Base-by-base conservation (phyloP, 163 green algal genomes). In the Chlorella variabilis region DNA sequence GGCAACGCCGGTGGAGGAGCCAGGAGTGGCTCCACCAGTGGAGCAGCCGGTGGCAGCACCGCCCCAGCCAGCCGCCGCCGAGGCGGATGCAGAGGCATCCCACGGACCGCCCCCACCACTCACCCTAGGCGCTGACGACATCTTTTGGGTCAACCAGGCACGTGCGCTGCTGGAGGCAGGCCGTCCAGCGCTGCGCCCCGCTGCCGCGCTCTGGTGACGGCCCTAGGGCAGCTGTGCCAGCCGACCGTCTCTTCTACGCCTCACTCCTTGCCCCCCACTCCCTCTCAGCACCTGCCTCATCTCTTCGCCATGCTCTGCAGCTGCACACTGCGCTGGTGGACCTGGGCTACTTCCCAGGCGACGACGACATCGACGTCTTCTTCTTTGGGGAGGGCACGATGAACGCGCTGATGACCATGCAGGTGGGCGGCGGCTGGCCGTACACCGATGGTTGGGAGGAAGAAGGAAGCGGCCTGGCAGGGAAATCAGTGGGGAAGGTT, bases 281-380 rank as follows among this genome's bases (percentile, higher is more conserved):
- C 3, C 33, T 42, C 31, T 29, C n/a, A n/a, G n/a, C n/a, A n/a
- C n/a, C n/a, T 49, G 33, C 61, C 13, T 45, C 61, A 45, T n/a
- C 18, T 31, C 63, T 34, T 33, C 36, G 45, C 67, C 67, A 5
- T 7, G 23, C 70, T n/a, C 15, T 67, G 71, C 73, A 80, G 69
- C 87, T 98, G 81, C 94, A 96, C 68, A 73, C 68, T 5, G 87
- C 39, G 0, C 83, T 97, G 41, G 54, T 89, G 42, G 68, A 73
- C 23, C 38, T 62, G 23, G 93, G 93, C 23, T 96, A 90, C 76
- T 93, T 91, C 79, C 89, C 89, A 0, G 87, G 89, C 0, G 92
- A 97, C 34, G 92, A 95, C 5, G 93, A 98, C 42, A 85, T 91
- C 13, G 94, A 97, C 59, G 87, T 93, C 71, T 96, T 92, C 80